Base-by-base conservation (phyloP, 163 green algal species). In the Volvox carteri region DNA sequence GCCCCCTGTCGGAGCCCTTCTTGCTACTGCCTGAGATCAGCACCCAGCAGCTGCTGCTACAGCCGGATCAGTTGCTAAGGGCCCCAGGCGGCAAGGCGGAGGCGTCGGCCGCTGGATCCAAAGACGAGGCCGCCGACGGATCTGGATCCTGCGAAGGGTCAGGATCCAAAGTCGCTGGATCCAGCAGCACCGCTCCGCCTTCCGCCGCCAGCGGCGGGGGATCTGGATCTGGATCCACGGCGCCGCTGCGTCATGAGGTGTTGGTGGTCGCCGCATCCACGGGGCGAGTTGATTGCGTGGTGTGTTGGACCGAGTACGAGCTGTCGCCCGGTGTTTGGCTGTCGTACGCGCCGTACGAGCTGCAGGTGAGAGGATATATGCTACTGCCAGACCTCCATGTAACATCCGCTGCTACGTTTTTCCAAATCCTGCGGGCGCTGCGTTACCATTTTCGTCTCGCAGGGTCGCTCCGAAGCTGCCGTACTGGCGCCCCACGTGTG, bases 231-330 rank as follows among this genome's bases (percentile, higher is more conserved):
- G 19, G 19, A 33, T 70, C 58, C 19, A 33, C 41, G 8, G 74
- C 46, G 48, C 46, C 74, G 46, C 54, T 30, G 85, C 73, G 72
- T 21, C 52, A 88, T 21, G 83, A 88, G 1, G 48, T 84, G 18
- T 8, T 39, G 19, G 72, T 89, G 1, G 30, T 35, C 14, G 35
- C 83, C 0, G 48, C 74, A 5, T 41, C 42, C 0, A 11, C 67
- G 9, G 91, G 89, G 1, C 35, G 56, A 14, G 50, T 79, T 46
- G 81, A 93, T 8, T 92, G 81, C 25, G 81, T 93, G 30, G 60
- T 94, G 18, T 75, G 44, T 44, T 94, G 89, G 91, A n/a, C 81
- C 11, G 91, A 94, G 62, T 91, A 87, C 76, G 86, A 92, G 35
- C 58, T 92, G 37, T 58, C 70, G n/a, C 75, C 89, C 14, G 89